phyloP scores from a whole-genome alignment of 169 alveolate species.

The Cyclospora cayetanensis region DNA sequence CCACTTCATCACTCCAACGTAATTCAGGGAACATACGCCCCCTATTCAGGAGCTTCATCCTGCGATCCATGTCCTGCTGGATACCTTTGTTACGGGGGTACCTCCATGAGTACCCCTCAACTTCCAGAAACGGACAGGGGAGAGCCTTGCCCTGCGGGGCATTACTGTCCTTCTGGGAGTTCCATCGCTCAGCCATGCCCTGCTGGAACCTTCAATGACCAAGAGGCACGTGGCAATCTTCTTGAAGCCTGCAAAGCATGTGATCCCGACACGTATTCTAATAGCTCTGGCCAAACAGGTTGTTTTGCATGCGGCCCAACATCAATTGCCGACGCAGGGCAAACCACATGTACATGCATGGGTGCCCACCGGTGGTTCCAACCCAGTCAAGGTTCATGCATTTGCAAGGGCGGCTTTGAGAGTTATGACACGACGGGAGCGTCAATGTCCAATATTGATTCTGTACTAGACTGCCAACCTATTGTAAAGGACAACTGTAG shows the following conservation, averaged over 20 bases:
- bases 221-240: conserved; percentile 1
- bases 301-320: conserved; percentile 82
- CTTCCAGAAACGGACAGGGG: conserved; percentile 46
- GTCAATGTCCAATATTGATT: conserved; percentile 33
- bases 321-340: conserved; percentile 76
- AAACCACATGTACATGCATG: conserved; percentile 78
- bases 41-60: conserved; percentile 10
- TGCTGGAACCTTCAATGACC: conserved; percentile 78
- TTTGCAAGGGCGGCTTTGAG: conserved; percentile 80
- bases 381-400: conserved; percentile 82
- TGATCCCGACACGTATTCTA: conserved; percentile 48
- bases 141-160: conserved; percentile 73
- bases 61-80: conserved; percentile 61
- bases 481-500: conserved; percentile 31
- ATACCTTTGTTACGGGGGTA: conserved; percentile 61
- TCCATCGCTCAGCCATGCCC: conserved; percentile 67
- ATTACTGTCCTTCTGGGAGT: conserved; percentile 71
- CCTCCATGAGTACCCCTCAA: conserved; percentile 51
- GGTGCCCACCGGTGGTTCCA: conserved; percentile 79
- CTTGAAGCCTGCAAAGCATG: conserved; percentile 65
- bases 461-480: conserved; percentile 55
- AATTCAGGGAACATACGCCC: conserved; percentile 40
- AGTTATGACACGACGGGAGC: conserved; percentile 44
- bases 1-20: not conserved
- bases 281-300: conserved; percentile 72